Evolutionary conservation across 805 yeast species (phyloP).

Genomic region (Saccharomycopsis javanensis): DNA sequence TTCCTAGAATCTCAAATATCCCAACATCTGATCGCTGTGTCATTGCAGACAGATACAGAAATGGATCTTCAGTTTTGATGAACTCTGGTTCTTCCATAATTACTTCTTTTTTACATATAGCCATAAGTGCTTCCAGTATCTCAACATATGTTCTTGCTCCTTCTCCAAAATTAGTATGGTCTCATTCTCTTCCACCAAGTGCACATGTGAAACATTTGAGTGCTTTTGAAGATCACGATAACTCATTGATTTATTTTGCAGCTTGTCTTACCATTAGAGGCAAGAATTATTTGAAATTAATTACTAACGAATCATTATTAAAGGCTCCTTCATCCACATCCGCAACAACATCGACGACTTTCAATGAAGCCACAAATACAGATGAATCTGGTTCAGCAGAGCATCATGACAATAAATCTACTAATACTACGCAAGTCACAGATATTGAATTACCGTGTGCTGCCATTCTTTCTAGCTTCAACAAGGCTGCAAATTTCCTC

Average conservation of each 20-base stretch:
- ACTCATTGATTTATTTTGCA: conserved; percentile 6
- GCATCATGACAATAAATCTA: neutral
- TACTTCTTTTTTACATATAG: conserved; percentile 6
- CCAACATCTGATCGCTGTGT: conserved; percentile 9
- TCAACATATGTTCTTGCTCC: conserved; percentile 36
- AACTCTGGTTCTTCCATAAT: neutral
- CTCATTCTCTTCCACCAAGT: conserved; percentile 39
- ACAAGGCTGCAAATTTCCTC: neutral
- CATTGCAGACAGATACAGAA: conserved; percentile 2
- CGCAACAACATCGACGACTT: neutral
- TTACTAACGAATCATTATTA: conserved; percentile 3
- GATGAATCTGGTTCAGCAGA: neutral
- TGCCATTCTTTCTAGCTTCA: neutral
- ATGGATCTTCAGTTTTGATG: neutral
- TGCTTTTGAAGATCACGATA: conserved; percentile 11
- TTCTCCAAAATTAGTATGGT: conserved; percentile 44
- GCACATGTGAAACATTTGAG: conserved; percentile 28
- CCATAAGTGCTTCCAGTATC: conserved; percentile 16
- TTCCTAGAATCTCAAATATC: conserved; percentile 17
- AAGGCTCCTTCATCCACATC: neutral
- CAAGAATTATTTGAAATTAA: conserved; percentile 10
- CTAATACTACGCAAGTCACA: neutral
- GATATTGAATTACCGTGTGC: neutral
- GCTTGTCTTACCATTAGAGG: conserved; percentile 11
- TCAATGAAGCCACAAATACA: neutral